These are phyloP conservation scores for Citrus unshiu DNA, from an alignment of 345 rosid genomes.

Conservation along the genomic window DNA sequence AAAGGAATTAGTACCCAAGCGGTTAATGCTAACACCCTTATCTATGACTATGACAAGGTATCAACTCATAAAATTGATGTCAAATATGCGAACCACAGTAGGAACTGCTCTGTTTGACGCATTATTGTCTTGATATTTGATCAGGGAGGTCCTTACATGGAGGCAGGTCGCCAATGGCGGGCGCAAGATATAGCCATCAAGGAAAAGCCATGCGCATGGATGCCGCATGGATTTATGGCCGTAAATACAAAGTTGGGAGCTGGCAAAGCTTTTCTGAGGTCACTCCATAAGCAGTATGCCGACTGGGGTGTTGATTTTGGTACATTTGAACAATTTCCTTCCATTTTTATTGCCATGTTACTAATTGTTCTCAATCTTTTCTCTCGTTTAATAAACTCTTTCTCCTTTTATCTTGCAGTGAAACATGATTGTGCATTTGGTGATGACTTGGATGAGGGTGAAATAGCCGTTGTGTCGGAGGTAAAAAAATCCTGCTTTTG, in stretches of 20 bases:
- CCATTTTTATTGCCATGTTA: not conserved
- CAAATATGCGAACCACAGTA: not conserved
- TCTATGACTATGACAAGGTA: constrained; percentile 62
- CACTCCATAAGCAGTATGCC: constrained; percentile 72
- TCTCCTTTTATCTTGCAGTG: constrained; percentile 37
- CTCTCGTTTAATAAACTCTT: not conserved
- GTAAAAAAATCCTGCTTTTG: constrained; percentile 20
- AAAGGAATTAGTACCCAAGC: constrained; percentile 88
- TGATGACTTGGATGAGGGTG: constrained; percentile 61
- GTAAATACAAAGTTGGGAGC: constrained; percentile 64
- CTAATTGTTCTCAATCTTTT: not conserved
- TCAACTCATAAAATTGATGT: not conserved
- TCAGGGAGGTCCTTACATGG: constrained; percentile 60
- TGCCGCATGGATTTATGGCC: constrained; percentile 85
- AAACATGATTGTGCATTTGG: constrained; percentile 91
- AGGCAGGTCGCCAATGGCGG: constrained; percentile 59
- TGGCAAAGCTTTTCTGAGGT: constrained; percentile 80
- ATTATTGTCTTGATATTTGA: constrained; percentile 2
- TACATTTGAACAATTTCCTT: constrained; percentile 18
- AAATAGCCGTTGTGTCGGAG: constrained; percentile 67
- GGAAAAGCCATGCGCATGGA: constrained; percentile 89
- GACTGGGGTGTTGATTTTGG: constrained; percentile 96
- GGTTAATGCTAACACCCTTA: constrained; percentile 64
- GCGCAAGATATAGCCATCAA: constrained; percentile 71
- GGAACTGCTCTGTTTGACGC: not conserved